phyloP scores from a whole-genome alignment of 805 yeast genomes.

The Yamadazyma philogaea region DNA sequence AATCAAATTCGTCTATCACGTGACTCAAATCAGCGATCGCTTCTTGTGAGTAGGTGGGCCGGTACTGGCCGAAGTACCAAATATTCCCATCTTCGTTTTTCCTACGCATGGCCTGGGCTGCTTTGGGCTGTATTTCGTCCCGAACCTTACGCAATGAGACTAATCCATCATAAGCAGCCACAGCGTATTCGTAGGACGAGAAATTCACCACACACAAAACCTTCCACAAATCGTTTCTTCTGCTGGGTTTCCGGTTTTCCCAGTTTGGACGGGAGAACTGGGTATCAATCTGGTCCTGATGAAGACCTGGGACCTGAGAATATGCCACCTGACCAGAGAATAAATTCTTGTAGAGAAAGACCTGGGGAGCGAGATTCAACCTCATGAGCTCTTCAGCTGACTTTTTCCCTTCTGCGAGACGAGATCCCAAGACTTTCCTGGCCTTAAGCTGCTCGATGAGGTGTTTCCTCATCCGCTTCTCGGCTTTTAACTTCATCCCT shows the following conservation, averaged over 20 bases:
- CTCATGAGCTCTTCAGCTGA: conserved; percentile 29
- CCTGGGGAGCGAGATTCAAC: conserved; percentile 76
- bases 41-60: conserved; percentile 89
- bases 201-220: conserved; percentile 81
- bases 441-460: conserved; percentile 44
- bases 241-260: conserved; percentile 78
- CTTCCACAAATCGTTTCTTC: conserved; percentile 87
- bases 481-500: conserved; percentile 39
- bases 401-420: conserved; percentile 40
- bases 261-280: conserved; percentile 84
- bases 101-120: conserved; percentile 66
- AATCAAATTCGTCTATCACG: conserved; percentile 61
- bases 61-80: conserved; percentile 83
- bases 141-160: conserved; percentile 72
- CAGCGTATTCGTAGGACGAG: conserved; percentile 57
- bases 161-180: conserved; percentile 69
- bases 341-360: conserved; percentile 76
- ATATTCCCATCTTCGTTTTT: conserved; percentile 73
- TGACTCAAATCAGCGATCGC: conserved; percentile 80
- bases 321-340: conserved; percentile 89
- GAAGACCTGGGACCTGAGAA: conserved; percentile 74
- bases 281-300: conserved; percentile 56
- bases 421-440: conserved; percentile 40
- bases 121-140: conserved; percentile 56
- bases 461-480: conserved; percentile 46